phyloP scores from a whole-genome alignment of 805 yeast genomes.

The Saccharomycopsis oosterbeekiorum region DNA sequence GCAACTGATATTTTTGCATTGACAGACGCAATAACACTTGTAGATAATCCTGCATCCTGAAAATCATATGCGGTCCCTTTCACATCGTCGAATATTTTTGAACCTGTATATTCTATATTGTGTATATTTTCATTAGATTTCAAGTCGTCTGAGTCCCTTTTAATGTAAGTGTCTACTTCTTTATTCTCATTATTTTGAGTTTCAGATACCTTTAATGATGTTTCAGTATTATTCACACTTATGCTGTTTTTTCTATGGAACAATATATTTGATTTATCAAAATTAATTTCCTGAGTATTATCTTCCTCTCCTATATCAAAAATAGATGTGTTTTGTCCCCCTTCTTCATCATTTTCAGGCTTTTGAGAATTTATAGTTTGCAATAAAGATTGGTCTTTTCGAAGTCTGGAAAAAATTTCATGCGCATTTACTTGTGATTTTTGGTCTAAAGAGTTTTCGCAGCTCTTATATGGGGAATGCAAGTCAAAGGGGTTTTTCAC shows the following conservation, averaged over 20 bases:
- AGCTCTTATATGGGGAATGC: conserved; percentile 11
- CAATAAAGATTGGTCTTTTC: neutral
- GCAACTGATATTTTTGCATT: neutral
- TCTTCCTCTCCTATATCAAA: neutral
- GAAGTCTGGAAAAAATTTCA: conserved; percentile 8
- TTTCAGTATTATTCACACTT: neutral
- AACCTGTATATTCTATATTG: too few species aligned
- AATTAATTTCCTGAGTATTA: neutral
- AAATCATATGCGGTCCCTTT: too few species aligned
- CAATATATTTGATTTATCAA: neutral
- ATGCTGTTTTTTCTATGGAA: neutral
- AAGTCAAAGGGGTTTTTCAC: conserved; percentile 31
- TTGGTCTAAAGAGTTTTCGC: conserved; percentile 9
- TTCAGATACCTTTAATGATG: neutral
- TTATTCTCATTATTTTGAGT: too few species aligned
- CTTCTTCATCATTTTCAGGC: neutral
- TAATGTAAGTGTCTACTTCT: neutral
- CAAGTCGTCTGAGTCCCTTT: too few species aligned
- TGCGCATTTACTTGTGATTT: conserved; percentile 3
- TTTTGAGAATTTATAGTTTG: neutral
- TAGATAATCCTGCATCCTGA: too few species aligned
- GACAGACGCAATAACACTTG: too few species aligned
- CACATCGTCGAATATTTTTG: too few species aligned
- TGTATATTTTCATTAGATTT: neutral
- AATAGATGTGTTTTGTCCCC: neutral